Conservation (phyloP, 768 basidiomycete genomes). For the Hysterangium stoloniferum region DNA sequence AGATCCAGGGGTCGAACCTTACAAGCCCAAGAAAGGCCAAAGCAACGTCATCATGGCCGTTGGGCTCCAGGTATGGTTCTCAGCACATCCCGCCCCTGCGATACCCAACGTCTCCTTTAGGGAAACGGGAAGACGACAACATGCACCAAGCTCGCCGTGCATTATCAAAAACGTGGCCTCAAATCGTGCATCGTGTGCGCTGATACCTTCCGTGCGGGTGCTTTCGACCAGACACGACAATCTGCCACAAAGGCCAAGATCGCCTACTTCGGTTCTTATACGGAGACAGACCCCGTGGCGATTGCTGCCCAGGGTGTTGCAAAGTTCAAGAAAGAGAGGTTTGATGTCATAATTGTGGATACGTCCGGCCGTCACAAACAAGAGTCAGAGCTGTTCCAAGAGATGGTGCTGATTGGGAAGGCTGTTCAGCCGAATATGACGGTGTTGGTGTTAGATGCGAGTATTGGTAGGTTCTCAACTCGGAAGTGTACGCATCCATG, state of each 20-base stretch:
- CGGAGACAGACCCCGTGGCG: conserved; percentile 94
- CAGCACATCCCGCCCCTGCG: conserved; percentile 1
- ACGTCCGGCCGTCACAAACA: conserved; percentile 97
- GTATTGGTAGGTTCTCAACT: conserved; percentile 55
- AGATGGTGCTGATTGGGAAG: conserved; percentile 94
- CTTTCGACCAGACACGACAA: conserved; percentile 98
- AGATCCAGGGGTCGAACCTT: conserved; percentile 92
- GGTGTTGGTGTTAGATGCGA: conserved; percentile 90
- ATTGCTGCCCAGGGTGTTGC: conserved; percentile 92
- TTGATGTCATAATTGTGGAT: conserved; percentile 98
- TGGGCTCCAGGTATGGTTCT: conserved; percentile 72
- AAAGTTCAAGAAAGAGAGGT: conserved; percentile 97
- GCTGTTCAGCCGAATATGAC: conserved; percentile 97
- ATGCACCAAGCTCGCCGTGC: conserved; percentile 96
- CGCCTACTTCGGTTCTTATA: conserved; percentile 98
- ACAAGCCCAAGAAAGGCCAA: conserved; percentile 94
- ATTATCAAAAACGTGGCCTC: conserved; percentile 95
- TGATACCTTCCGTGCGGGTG: conserved; percentile 98
- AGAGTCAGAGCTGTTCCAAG: conserved; percentile 91
- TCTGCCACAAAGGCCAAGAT: conserved; percentile 98
- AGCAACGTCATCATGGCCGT: conserved; percentile 96
- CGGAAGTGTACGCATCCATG: no score
- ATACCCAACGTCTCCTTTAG: conserved; percentile 34
- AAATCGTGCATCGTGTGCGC: conserved; percentile 97
- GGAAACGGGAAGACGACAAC: conserved; percentile 99